These are phyloP conservation scores for Stemphylium vesicarium DNA, from an alignment of 2,329 filamentous ascomycete genomes.

Conservation along the genomic window DNA sequence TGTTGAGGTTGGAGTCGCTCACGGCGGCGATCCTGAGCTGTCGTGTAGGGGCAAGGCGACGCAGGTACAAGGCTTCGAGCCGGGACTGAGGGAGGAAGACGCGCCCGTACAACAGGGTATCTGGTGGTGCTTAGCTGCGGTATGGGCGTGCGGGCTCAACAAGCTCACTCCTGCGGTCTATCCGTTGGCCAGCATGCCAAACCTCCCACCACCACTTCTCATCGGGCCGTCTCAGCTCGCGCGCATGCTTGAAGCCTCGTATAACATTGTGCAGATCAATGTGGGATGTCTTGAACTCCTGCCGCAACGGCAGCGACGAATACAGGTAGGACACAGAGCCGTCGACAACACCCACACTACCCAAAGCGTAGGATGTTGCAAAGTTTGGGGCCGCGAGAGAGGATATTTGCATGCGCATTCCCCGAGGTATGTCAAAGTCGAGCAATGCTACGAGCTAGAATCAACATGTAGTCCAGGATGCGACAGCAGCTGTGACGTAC, in stretches of 20 bases:
- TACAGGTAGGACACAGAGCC: conserved; percentile 98
- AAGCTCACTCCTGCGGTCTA: conserved; percentile 56
- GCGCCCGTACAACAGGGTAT: conserved; percentile 75
- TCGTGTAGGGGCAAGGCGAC: conserved; percentile 75
- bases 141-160: conserved; percentile 4
- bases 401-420: conserved; percentile 84
- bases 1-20: conserved; percentile 72
- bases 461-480: conserved; percentile 14
- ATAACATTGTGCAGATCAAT: conserved; percentile 81
- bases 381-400: conserved; percentile 93
- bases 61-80: conserved; percentile 83
- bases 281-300: conserved; percentile 71
- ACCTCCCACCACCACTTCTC: conserved; percentile 60
- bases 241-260: conserved; percentile 80
- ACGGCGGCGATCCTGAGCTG: conserved; percentile 83
- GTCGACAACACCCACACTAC: conserved; percentile 88
- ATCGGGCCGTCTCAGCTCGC: conserved; percentile 65
- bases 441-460: conserved; percentile 69
- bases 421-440: conserved; percentile 84
- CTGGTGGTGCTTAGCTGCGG: conserved; percentile 42
- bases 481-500: conserved; percentile 53
- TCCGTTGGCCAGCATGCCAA: conserved; percentile 58
- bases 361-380: conserved; percentile 90
- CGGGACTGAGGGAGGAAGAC: conserved; percentile 84
- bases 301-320: conserved; percentile 78